Evolutionary conservation across 1,284 basidiomycete genomes (phyloP), one percentile per base, ranked within the genome.

Genomic region (Wallemia ichthyophaga): DNA sequence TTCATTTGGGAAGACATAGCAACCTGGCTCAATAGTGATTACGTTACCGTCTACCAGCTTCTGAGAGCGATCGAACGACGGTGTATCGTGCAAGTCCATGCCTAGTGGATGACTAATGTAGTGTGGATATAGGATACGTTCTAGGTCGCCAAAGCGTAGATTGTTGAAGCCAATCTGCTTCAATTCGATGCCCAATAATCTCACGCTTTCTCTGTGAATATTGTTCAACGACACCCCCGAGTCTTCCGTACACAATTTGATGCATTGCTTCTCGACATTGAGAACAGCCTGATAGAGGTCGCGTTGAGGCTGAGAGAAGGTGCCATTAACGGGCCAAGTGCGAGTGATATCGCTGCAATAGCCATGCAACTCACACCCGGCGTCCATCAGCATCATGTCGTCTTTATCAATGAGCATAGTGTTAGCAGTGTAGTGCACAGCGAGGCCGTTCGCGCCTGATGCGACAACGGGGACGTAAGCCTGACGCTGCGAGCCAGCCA

Each of bases 281-380:
- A 89, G 74, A 1, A 89, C 78, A 3, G 83, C 85, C 9, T 78
- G 73, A 71, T 99, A 99, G 13, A 99, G 76, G 60, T 91, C 88
- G 25, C 75, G 74, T 67, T 99, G 94, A 1, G 89, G 74, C 0
- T 74, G 66, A 1, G 80, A 81, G 69, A 96, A 98, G 25, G 67
- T 73, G 0, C 88, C 88, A 2, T 78, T 80, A 17, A 78, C 81
- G 1, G 94, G 92, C 68, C 82, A 95, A 17, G 91, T 89, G 48
- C 92, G 83, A 5, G 89, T 95, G 64, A 98, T 95, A 69, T 98
- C 92, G 53, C 86, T 89, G 1, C 88, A 87, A 67, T 98, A 98
- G 58, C 86, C 86, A 63, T 83, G 87, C 33, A 61, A 64, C 61
- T 68, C 70, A 58, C 65, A 67, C 11, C 69, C 66, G 2, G 67